Conservation (phyloP, 2,329 filamentous ascomycete species). For the Neopestalotiopsis clavispora region DNA sequence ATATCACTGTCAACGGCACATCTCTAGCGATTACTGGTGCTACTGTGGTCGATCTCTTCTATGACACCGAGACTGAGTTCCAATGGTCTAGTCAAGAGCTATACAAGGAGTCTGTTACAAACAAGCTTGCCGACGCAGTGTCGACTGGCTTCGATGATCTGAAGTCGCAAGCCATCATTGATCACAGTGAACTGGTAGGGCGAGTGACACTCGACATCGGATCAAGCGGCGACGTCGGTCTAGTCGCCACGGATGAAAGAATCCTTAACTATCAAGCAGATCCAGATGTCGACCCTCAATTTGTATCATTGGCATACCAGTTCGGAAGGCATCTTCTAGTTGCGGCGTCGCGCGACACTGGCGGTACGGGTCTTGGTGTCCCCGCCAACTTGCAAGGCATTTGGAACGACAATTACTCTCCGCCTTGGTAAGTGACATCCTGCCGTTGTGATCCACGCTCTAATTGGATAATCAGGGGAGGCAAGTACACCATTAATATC, state of each 20-base stretch:
- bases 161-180: constrained; percentile 11
- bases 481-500: constrained; percentile 50
- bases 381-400: constrained; percentile 50
- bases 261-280: constrained; percentile 7
- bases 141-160: constrained; percentile 7
- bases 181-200: constrained; percentile 14
- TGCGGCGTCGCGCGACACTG: constrained; percentile 29
- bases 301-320: constrained; percentile 37
- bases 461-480: constrained; percentile 23
- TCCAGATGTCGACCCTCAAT: constrained; percentile 23
- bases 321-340: constrained; percentile 41
- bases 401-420: constrained; percentile 45
- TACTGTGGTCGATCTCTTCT: constrained; percentile 11
- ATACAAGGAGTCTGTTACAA: not conserved
- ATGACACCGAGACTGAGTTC: constrained; percentile 10
- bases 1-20: constrained; percentile 4
- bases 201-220: constrained; percentile 20
- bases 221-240: constrained; percentile 16
- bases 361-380: constrained; percentile 28
- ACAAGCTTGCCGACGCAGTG: not conserved
- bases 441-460: too few relatives aligned
- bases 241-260: constrained; percentile 6
- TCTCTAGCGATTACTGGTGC: constrained; percentile 6
- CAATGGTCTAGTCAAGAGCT: constrained; percentile 8
- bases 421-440: constrained; percentile 36